Conservation (phyloP, 2,329 filamentous ascomycete species). For the Sporothrix mexicana region DNA sequence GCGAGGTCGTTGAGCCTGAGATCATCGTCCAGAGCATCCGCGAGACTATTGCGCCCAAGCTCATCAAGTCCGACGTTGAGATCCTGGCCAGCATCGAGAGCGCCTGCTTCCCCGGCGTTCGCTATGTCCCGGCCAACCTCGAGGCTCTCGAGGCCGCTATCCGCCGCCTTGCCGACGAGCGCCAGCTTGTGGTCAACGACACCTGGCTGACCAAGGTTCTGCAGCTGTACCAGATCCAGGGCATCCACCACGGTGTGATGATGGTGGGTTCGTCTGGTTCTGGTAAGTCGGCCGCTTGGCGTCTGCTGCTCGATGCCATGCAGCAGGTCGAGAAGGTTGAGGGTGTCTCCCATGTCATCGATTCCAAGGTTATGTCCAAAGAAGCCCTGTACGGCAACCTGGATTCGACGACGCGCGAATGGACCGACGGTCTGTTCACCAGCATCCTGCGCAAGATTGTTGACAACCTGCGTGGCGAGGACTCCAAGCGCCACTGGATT, state of each 20-base stretch:
- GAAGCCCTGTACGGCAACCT: slow-evolving; percentile 95
- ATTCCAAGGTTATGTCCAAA: slow-evolving; percentile 99
- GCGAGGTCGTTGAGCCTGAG: slow-evolving; percentile 85
- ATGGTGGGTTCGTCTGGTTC: slow-evolving; percentile 99
- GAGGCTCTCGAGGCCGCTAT: slow-evolving; percentile 81
- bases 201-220: slow-evolving; percentile 97
- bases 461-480: slow-evolving; percentile 96
- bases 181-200: slow-evolving; percentile 87
- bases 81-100: slow-evolving; percentile 84
- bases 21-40: slow-evolving; percentile 98
- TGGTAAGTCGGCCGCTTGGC: slow-evolving; percentile 96
- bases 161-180: slow-evolving; percentile 78
- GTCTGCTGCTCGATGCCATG: slow-evolving; percentile 85
- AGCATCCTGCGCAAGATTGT: slow-evolving; percentile 98
- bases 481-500: slow-evolving; percentile 97
- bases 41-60: slow-evolving; percentile 96
- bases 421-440: slow-evolving; percentile 98
- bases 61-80: slow-evolving; percentile 90
- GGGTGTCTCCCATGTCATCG: slow-evolving; percentile 95
- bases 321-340: slow-evolving; percentile 91
- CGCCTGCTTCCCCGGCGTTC: slow-evolving; percentile 87
- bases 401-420: slow-evolving; percentile 95
- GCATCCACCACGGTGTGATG: slow-evolving; percentile 99
- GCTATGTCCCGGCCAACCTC: slow-evolving; percentile 90
- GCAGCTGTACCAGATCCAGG: slow-evolving; percentile 97